Evolutionary conservation across 2,329 filamentous ascomycete genomes (phyloP), one percentile per base, ranked within the genome.

Genomic region (Sarocladium brachiariae): DNA sequence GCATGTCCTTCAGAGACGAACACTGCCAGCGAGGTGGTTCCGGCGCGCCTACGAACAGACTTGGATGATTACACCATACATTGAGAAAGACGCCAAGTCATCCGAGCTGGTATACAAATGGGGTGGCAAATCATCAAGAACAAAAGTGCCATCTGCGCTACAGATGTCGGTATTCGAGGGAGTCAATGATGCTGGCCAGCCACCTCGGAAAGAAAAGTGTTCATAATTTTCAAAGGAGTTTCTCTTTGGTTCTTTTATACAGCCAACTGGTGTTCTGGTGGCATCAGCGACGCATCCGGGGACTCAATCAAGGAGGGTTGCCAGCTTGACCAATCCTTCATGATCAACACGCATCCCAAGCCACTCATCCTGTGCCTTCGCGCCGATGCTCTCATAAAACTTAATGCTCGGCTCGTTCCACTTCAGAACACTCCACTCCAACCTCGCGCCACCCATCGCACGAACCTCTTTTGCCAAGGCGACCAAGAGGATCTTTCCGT

Each of bases 341-440:
- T 83, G 79, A 52, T 90, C 86, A 1, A 90, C 82, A 30, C 87
- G 77, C 80, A 92, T 83, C 2, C 80, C 80, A 14, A 88, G 77
- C 87, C 87, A 92, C 52, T 86, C 84, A 54, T 73, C 71, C 83
- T 84, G 81, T 56, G 73, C 70, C 57, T 69, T 73, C 1, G 87
- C 87, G 1, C 88, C 87, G 49, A 84, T 77, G 53, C 73, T 76
- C 66, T 84, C 75, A 64, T 97, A 97, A 62, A 97, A 96, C 59
- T 83, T 75, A 70, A 97, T 87, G 65, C 86, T 91, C 7, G 89
- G 87, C 73, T 88, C 81, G 63, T 97, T 97, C 90, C 90, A 96
- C 70, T 88, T 92, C 59, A 96, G 69, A 55, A 96, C 93, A 57
- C 78, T 83, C 92, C 92, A 97, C 63, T 97, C 91, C 51, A 97